Evolutionary conservation across 1,284 basidiomycete species (phyloP).

Genomic region (Boletellus deceptivus): DNA sequence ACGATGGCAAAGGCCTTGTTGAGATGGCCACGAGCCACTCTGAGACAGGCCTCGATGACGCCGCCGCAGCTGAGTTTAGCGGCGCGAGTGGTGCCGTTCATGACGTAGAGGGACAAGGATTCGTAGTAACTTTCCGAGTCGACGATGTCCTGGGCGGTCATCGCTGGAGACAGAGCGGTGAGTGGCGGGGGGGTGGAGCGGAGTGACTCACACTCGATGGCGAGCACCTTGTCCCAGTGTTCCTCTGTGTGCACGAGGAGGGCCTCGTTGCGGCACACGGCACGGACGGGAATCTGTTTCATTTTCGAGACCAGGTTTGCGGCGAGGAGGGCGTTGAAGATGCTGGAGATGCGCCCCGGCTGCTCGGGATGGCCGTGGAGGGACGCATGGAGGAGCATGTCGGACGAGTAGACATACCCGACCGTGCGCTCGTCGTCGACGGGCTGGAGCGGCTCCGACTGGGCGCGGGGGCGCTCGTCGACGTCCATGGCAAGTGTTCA

Average conservation of each 20-base stretch:
- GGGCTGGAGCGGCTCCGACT: slow-evolving; percentile 28
- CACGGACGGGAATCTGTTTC: slow-evolving; percentile 74
- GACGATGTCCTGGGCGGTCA: slow-evolving; percentile 69
- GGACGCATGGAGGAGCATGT: slow-evolving; percentile 86
- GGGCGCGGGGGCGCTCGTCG: slow-evolving; percentile 28
- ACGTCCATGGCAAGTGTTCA: slow-evolving; percentile 31
- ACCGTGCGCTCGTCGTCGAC: slow-evolving; percentile 34
- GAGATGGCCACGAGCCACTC: slow-evolving; percentile 81
- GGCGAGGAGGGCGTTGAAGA: slow-evolving; percentile 65
- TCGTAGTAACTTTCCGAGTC: slow-evolving; percentile 82
- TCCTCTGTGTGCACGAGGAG: slow-evolving; percentile 87
- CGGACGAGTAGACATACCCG: slow-evolving; percentile 84
- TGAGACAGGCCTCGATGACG: slow-evolving; percentile 86
- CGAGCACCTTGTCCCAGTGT: slow-evolving; percentile 88
- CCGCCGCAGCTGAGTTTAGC: slow-evolving; percentile 92
- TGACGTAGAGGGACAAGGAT: slow-evolving; percentile 89
- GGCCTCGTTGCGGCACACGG: slow-evolving; percentile 76
- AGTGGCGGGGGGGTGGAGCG: neutral
- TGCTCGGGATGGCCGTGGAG: slow-evolving; percentile 78
- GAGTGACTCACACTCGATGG: slow-evolving; percentile 63
- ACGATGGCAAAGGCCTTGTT: slow-evolving; percentile 94
- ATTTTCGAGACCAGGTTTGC: slow-evolving; percentile 70
- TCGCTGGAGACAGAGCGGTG: slow-evolving; percentile 44
- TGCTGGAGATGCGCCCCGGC: slow-evolving; percentile 82
- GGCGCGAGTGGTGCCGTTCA: slow-evolving; percentile 79